These are phyloP conservation scores for Fragaria iinumae DNA, from an alignment of 306 rosid species.

Conservation along the genomic window DNA sequence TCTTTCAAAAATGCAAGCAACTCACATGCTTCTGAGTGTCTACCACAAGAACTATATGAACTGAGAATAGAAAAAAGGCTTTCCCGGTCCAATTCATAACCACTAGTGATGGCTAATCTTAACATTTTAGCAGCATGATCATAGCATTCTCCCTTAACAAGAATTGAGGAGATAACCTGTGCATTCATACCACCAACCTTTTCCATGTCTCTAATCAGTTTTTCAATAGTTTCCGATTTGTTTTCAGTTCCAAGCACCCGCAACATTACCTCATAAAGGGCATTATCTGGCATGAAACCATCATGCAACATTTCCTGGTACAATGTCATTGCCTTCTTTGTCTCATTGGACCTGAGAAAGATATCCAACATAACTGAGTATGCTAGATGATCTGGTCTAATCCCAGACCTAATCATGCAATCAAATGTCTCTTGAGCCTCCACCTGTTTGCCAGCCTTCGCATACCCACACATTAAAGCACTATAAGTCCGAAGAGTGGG, in stretches of 20 bases:
- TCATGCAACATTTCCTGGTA: conserved; percentile 65
- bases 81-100: conserved; percentile 68
- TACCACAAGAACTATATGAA: conserved; percentile 71
- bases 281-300: conserved; percentile 64
- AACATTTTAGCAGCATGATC: conserved; percentile 76
- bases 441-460: conserved; percentile 66
- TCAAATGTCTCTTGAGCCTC: conserved; percentile 80
- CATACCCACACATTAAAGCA: conserved; percentile 88
- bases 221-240: conserved; percentile 58
- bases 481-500: conserved; percentile 86
- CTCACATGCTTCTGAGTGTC: conserved; percentile 82
- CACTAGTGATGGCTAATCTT: conserved; percentile 64
- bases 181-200: conserved; percentile 63
- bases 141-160: conserved; percentile 74
- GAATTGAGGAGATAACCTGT: conserved; percentile 70
- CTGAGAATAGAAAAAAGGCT: conserved; percentile 67
- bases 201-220: conserved; percentile 68
- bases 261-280: conserved; percentile 63
- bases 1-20: conserved; percentile 79
- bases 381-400: conserved; percentile 72
- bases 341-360: conserved; percentile 74
- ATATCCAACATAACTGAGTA: conserved; percentile 86
- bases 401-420: conserved; percentile 76
- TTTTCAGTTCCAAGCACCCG: conserved; percentile 61
- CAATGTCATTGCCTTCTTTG: conserved; percentile 55